These are phyloP conservation scores for Alternaria brassicicola DNA, from an alignment of 2,329 filamentous ascomycete genomes.

Conservation along the genomic window DNA sequence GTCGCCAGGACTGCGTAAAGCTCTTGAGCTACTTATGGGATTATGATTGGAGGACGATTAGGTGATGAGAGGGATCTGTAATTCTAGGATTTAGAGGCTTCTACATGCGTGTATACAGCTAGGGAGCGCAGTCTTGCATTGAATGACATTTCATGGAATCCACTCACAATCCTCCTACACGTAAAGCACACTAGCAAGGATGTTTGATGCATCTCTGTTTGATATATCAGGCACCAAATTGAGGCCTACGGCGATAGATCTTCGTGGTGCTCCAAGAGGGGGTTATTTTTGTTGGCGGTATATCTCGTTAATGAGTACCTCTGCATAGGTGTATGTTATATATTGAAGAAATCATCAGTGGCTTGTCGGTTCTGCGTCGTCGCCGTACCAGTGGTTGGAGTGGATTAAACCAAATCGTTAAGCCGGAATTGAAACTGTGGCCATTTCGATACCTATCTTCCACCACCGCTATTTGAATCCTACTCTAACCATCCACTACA, in stretches of 20 bases:
- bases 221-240: background rate
- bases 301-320: too few relatives aligned
- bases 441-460: background rate
- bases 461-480: background rate
- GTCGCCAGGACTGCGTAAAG: conserved; percentile 42
- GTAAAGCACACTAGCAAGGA: background rate
- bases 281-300: too few relatives aligned
- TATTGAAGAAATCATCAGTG: too few relatives aligned
- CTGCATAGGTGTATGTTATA: too few relatives aligned
- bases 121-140: conserved; percentile 13
- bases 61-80: conserved; percentile 23
- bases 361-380: too few relatives aligned
- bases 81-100: conserved; percentile 33
- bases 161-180: background rate
- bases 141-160: conserved; percentile 5
- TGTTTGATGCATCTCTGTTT: background rate
- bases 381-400: too few relatives aligned
- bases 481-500: background rate
- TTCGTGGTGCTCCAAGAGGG: too few relatives aligned
- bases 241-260: background rate
- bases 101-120: conserved; percentile 20
- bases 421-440: too few relatives aligned
- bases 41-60: background rate
- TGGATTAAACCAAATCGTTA: too few relatives aligned
- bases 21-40: background rate